Evolutionary conservation across 1,284 basidiomycete genomes (phyloP).

Genomic region (Moesziomyces sp.): DNA sequence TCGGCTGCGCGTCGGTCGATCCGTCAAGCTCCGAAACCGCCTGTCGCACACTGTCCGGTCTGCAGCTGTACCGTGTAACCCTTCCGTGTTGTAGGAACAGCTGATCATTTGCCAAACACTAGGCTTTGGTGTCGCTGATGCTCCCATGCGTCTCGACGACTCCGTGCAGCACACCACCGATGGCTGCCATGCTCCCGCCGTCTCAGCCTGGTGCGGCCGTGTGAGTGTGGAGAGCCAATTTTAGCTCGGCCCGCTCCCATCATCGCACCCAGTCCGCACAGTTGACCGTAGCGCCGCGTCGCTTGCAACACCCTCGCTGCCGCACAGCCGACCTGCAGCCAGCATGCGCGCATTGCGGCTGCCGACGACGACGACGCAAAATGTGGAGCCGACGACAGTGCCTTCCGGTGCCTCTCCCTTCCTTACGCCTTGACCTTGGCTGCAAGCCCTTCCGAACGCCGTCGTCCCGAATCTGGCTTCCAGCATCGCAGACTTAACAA

Average conservation of each 20-base stretch:
- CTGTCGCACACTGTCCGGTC: too few species aligned
- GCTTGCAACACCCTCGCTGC: neutral
- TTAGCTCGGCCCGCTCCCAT: neutral
- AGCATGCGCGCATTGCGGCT: conserved; percentile 1
- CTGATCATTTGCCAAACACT: neutral
- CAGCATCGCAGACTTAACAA: too few species aligned
- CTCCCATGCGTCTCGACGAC: neutral
- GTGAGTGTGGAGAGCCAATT: neutral
- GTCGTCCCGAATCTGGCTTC: neutral
- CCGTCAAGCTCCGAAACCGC: too few species aligned
- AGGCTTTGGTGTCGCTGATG: neutral
- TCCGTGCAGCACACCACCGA: neutral
- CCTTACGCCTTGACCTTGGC: too few species aligned
- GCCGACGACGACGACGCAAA: neutral
- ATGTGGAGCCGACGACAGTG: conserved; percentile 10
- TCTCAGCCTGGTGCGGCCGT: neutral
- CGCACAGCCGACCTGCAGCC: conserved; percentile 7
- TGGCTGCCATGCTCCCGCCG: too few species aligned
- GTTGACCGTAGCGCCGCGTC: too few species aligned
- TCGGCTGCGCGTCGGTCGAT: too few species aligned
- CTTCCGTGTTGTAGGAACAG: too few species aligned
- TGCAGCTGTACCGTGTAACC: too few species aligned
- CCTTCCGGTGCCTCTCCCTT: neutral
- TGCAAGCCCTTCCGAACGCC: too few species aligned
- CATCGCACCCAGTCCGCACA: too few species aligned